Evolutionary conservation across 2,329 filamentous ascomycete genomes (phyloP).

Genomic region (Penicillium hesseltinei): DNA sequence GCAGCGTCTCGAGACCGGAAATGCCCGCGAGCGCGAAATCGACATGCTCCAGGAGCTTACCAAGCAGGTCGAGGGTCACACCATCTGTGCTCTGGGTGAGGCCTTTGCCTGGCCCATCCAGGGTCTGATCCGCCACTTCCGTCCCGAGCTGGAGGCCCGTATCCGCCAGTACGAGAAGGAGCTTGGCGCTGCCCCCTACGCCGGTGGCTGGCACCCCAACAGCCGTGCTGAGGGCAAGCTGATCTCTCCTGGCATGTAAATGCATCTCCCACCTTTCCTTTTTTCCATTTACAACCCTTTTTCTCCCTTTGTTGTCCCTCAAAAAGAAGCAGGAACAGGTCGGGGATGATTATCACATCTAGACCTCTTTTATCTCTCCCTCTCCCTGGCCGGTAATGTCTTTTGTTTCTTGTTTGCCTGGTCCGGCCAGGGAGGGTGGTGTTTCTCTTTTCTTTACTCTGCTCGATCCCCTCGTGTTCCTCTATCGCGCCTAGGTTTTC

Average conservation of each 20-base stretch:
- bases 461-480: slow-evolving; percentile 24
- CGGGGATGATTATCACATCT: slow-evolving; percentile 14
- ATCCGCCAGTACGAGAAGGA: slow-evolving; percentile 77
- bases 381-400: slow-evolving; percentile 17
- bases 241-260: slow-evolving; percentile 85
- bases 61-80: slow-evolving; percentile 99
- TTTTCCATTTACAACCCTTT: slow-evolving; percentile 6
- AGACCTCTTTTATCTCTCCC: slow-evolving; percentile 20
- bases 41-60: slow-evolving; percentile 99
- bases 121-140: slow-evolving; percentile 96
- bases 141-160: slow-evolving; percentile 88
- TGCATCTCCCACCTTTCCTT: slow-evolving; percentile 29
- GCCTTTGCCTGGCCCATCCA: slow-evolving; percentile 98
- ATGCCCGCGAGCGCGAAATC: slow-evolving; percentile 86
- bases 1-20: slow-evolving; percentile 89
- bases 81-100: slow-evolving; percentile 95
- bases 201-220: slow-evolving; percentile 83
- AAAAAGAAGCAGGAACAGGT: slow-evolving; percentile 22
- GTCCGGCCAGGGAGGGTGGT: slow-evolving; percentile 15
- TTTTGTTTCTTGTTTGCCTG: slow-evolving; percentile 7
- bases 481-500: slow-evolving; percentile 27
- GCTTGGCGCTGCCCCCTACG: slow-evolving; percentile 70
- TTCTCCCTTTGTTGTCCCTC: slow-evolving; percentile 11
- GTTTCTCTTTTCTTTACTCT: slow-evolving; percentile 24
- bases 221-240: slow-evolving; percentile 75